phyloP scores from a whole-genome alignment of 1,284 basidiomycete species.

The Cutaneotrichosporon dermatis region DNA sequence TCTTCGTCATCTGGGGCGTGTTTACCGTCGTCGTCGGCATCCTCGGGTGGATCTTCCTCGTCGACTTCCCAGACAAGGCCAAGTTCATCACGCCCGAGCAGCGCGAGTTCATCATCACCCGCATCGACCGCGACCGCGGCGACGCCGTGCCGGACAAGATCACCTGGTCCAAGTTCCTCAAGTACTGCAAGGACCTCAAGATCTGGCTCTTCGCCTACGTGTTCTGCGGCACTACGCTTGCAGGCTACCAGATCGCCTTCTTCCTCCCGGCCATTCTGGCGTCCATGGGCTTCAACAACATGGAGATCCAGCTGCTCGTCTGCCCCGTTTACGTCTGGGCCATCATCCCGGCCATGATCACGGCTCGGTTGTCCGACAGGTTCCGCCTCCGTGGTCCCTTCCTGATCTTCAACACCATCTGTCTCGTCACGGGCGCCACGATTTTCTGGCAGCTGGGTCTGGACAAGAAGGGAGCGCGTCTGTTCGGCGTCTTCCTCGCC shows the following conservation, averaged over 20 bases:
- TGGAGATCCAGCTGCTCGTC: slow-evolving; percentile 39
- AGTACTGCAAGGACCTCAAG: slow-evolving; percentile 48
- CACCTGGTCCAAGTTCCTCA: slow-evolving; percentile 37
- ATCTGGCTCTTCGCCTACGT: slow-evolving; percentile 50
- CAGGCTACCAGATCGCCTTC: slow-evolving; percentile 29
- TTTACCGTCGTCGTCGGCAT: slow-evolving; percentile 1
- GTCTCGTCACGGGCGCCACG: slow-evolving; percentile 7
- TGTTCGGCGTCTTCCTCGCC: slow-evolving; percentile 44
- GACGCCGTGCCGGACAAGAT: slow-evolving; percentile 49
- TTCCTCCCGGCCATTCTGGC: slow-evolving; percentile 50
- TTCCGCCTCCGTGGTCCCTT: slow-evolving; percentile 1
- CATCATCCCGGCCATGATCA: slow-evolving; percentile 40
- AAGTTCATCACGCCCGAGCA: slow-evolving; percentile 12
- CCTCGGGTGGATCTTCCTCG: slow-evolving; percentile 4
- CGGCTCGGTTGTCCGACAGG: slow-evolving; percentile 45
- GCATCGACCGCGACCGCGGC: slow-evolving; percentile 22
- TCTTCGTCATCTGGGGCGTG: slow-evolving; percentile 5
- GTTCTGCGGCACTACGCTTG: slow-evolving; percentile 34
- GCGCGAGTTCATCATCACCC: slow-evolving; percentile 7
- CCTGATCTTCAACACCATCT: slow-evolving; percentile 2
- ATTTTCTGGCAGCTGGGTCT: slow-evolving; percentile 5
- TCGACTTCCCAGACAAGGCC: slow-evolving; percentile 16
- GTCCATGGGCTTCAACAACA: slow-evolving; percentile 42
- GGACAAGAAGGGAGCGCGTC: slow-evolving; percentile 5
- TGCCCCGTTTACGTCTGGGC: slow-evolving; percentile 48